These are phyloP conservation scores for Hyphochytrium catenoides DNA, from an alignment of 352 stramenopile species.

Conservation along the genomic window DNA sequence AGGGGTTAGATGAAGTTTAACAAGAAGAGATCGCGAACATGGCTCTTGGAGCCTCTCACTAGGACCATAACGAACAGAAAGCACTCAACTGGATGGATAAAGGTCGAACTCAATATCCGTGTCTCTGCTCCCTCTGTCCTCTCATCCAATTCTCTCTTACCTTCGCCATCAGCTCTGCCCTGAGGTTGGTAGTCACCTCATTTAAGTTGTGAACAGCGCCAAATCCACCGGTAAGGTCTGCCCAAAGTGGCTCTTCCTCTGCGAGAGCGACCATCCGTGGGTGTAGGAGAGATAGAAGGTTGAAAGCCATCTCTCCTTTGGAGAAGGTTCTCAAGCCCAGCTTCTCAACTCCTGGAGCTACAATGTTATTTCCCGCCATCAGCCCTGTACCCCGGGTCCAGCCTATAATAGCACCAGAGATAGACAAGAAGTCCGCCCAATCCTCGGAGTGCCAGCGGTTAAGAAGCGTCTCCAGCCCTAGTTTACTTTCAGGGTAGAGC, in stretches of 20 bases:
- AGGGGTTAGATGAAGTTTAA: no score
- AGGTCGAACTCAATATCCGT: no score
- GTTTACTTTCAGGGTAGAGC: conserved; percentile 62
- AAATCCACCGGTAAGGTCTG: conserved; percentile 50
- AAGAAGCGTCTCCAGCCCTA: conserved; percentile 55
- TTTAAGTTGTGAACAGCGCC: conserved; percentile 35
- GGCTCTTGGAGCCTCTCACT: no score
- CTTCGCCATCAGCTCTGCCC: conserved; percentile 2
- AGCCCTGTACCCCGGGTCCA: conserved; percentile 60
- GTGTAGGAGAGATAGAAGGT: conserved; percentile 51
- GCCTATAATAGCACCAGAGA: conserved; percentile 54
- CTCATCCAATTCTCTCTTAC: no score
- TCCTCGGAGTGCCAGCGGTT: conserved; percentile 59
- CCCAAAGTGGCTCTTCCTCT: conserved; percentile 36
- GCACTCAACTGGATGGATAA: no score
- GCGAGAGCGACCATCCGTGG: conserved; percentile 40
- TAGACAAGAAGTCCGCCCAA: conserved; percentile 55
- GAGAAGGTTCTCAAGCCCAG: conserved; percentile 56
- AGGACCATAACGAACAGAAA: no score
- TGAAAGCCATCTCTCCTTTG: conserved; percentile 64
- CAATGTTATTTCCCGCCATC: conserved; percentile 66
- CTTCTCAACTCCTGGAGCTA: conserved; percentile 44
- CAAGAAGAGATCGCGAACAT: no score
- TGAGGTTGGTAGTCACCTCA: conserved; percentile 6
- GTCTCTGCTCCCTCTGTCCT: no score